Evolutionary conservation across 129 eudicot genomes (phyloP), one percentile per base, ranked within the genome.

Genomic region (Kitagawia praeruptora): DNA sequence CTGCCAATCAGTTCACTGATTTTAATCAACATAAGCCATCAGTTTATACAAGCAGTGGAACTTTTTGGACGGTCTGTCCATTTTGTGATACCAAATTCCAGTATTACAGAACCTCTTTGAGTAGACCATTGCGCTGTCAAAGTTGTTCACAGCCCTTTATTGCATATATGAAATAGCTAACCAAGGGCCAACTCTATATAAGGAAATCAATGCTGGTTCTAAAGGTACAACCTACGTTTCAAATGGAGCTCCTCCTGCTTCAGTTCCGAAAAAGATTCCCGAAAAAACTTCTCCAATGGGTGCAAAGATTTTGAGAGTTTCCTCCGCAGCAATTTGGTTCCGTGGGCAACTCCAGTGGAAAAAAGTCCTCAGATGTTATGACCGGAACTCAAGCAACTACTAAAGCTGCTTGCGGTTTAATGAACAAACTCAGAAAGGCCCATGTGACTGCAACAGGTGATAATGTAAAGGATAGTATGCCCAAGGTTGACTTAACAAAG

Each of bases 31-130:
- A 83, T 25, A 79, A 86, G 54, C 70, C 81, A 70, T 27, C 89
- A 53, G 77, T 61, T 34, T 9, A 80, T 4, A 11, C 81, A 28
- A 80, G 41, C 31, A 51, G 77, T 28, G 85, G 71, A 61, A 27
- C 89, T 18, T 92, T 92, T 79, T 92, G 93, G 93, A 92, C 96
- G 0, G 53, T 75, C 58, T 92, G 97, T 56, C 93, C 93, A 27
- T 88, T 83, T 78, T 92, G 97, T 75, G 39, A 46, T 41, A 39
- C 77, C 5, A 90, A 48, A 70, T 89, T 85, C 64, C 91, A 88
- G 86, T 92, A 85, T 78, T 76, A 61, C 45, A 88, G 77, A 81
- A 75, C 75, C 4, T 80, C 9, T 76, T 77, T 87, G 8, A 85
- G 88, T 81, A 82, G 75, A 81, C 41, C 81, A 64, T 75, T 92